phyloP scores from a whole-genome alignment of 2,329 filamentous ascomycete species.

The Gnomoniopsis sp. region DNA sequence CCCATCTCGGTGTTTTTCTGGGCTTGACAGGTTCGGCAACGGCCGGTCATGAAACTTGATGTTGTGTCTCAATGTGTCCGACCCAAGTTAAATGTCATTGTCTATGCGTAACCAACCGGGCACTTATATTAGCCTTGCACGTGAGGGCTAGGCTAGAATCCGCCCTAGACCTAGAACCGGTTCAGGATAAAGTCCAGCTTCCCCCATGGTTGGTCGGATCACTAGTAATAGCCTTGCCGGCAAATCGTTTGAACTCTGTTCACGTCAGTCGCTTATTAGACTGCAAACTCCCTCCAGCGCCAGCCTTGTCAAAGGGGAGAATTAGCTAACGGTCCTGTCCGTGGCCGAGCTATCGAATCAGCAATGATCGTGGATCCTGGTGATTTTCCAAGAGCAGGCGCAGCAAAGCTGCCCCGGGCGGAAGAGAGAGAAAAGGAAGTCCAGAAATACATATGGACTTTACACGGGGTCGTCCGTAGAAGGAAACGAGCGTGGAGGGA shows the following conservation, averaged over 20 bases:
- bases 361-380: background rate
- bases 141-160: slow-evolving; percentile 16
- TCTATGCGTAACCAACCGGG: slow-evolving; percentile 18
- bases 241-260: background rate
- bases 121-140: slow-evolving; percentile 23
- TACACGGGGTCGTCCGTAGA: slow-evolving; percentile 3
- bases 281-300: background rate
- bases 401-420: background rate
- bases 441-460: background rate
- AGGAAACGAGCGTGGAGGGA: slow-evolving; percentile 6
- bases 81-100: slow-evolving; percentile 16
- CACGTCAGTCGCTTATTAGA: slow-evolving; percentile 9
- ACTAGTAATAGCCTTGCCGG: slow-evolving; percentile 4
- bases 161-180: slow-evolving; percentile 2
- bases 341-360: background rate
- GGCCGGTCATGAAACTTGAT: slow-evolving; percentile 25
- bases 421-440: background rate
- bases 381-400: background rate
- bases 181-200: slow-evolving; percentile 11
- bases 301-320: background rate
- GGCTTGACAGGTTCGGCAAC: slow-evolving; percentile 26
- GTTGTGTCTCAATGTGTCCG: slow-evolving; percentile 15
- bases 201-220: slow-evolving; percentile 2
- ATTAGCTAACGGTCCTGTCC: background rate
- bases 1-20: slow-evolving; percentile 21